Percentiles rank a stretch among this genome's conserved stretches.
phyloP scores from a whole-genome alignment of 2,329 filamentous ascomycete species.

The Curvularia spicifera region DNA sequence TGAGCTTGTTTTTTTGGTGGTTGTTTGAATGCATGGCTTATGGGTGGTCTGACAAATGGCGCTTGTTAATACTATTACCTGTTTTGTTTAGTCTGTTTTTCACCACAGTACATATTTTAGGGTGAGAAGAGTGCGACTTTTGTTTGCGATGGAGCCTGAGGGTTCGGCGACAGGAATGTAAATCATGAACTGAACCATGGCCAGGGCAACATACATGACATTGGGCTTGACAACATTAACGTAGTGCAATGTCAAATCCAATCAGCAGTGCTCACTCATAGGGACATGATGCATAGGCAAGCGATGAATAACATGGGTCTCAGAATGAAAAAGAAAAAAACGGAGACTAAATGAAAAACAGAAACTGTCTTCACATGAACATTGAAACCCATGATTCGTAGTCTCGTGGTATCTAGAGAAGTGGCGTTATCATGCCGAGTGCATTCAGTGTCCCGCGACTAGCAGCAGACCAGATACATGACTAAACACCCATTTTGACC shows the following conservation, averaged over 20 bases:
- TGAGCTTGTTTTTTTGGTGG: background rate
- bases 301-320: background rate
- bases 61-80: background rate
- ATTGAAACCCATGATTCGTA: constrained; percentile 46
- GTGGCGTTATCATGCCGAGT: constrained; percentile 45
- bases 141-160: background rate
- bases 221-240: background rate
- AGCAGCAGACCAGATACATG: constrained; percentile 50
- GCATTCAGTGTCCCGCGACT: constrained; percentile 48
- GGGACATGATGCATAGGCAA: background rate
- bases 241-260: background rate
- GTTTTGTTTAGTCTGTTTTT: background rate
- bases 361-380: constrained; percentile 31
- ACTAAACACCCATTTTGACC: constrained; percentile 52
- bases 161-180: too few species aligned
- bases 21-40: background rate
- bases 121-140: background rate
- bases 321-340: background rate
- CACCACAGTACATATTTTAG: background rate
- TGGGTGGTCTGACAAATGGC: background rate
- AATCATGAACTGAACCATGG: too few species aligned
- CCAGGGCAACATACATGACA: background rate
- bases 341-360: background rate
- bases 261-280: background rate
- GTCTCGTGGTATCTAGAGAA: constrained; percentile 51